Evolutionary conservation across 352 stramenopile species (phyloP), one percentile per base, ranked within the genome.

Genomic region (Pythium chondricola): DNA sequence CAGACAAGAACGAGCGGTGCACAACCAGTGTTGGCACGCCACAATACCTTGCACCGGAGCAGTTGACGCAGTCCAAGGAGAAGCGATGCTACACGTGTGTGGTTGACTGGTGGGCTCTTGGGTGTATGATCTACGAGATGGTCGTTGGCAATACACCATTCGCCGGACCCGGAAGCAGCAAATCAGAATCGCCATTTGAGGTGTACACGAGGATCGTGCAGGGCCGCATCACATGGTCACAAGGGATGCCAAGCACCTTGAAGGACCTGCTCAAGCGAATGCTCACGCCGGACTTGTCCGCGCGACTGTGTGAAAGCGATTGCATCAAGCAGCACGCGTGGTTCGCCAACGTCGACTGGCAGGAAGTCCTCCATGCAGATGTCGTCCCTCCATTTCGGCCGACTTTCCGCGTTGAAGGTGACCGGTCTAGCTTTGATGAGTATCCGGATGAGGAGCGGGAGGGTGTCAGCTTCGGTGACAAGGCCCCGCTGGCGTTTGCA

Each of bases 51-150:
- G 69, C 77, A 6, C 80, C 80, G 0, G 77, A 92, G 48, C 75
- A 86, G 32, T 77, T 89, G n/a, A 86, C 72, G 8, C 59, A 68
- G 31, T 83, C 71, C 16, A 55, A 62, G 13, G 58, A 81, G 16
- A 54, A 51, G 40, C 69, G 73, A 16, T 63, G 69, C 50, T 96
- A 97, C 63, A 82, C 80, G 9, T 52, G 70, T 22, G 64, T 65
- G 1, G 82, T 95, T 1, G 84, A 93, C 69, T 95, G 76, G 82
- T 95, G 84, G 84, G 81, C 82, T 7, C 67, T 88, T 37, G 84
- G 74, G 1, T 88, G 78, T 39, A 65, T 93, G 20, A 41, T 92
- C n/a, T 93, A 83, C 53, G 84, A 95, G 58, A 68, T 93, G 56
- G 61, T 89, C 32, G 71, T 58, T 24, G 83, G 84, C 2, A 57